Evolutionary conservation across 2,329 filamentous ascomycete genomes (phyloP).

Genomic region (Aureobasidium sp.): DNA sequence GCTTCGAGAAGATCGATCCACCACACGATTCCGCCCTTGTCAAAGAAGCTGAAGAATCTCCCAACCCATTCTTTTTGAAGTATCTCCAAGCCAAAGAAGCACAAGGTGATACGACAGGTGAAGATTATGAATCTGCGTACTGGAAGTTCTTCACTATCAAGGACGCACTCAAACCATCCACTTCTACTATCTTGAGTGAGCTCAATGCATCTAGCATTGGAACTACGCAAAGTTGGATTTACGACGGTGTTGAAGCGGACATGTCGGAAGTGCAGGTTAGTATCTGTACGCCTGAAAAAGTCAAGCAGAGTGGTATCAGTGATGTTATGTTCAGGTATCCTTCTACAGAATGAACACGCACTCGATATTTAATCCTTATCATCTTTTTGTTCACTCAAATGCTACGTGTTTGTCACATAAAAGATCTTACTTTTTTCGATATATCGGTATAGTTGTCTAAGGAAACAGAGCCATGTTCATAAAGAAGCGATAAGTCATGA

Average conservation of each 20-base stretch:
- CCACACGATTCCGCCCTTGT: slow-evolving; percentile 9
- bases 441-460: too few species aligned
- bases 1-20: slow-evolving; percentile 4
- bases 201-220: slow-evolving; percentile 2
- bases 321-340: background rate
- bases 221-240: slow-evolving; percentile 2
- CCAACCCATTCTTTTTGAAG: slow-evolving; percentile 1
- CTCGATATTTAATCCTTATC: too few species aligned
- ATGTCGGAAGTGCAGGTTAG: background rate
- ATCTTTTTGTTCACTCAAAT: too few species aligned
- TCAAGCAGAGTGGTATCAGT: slow-evolving; percentile 4
- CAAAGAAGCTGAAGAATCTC: background rate
- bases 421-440: too few species aligned
- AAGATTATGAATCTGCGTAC: background rate
- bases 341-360: background rate
- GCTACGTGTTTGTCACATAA: too few species aligned
- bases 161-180: slow-evolving; percentile 4
- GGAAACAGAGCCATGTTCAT: too few species aligned
- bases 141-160: slow-evolving; percentile 11
- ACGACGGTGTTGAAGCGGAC: slow-evolving; percentile 6
- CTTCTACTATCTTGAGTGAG: background rate
- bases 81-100: slow-evolving; percentile 13
- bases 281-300: slow-evolving; percentile 10
- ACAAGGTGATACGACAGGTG: slow-evolving; percentile 2
- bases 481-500: too few species aligned